Percentiles rank a stretch among this genome's conserved stretches.
Evolutionary conservation across 345 rosid species (phyloP).

Genomic region (Leavenworthia alabamica): DNA sequence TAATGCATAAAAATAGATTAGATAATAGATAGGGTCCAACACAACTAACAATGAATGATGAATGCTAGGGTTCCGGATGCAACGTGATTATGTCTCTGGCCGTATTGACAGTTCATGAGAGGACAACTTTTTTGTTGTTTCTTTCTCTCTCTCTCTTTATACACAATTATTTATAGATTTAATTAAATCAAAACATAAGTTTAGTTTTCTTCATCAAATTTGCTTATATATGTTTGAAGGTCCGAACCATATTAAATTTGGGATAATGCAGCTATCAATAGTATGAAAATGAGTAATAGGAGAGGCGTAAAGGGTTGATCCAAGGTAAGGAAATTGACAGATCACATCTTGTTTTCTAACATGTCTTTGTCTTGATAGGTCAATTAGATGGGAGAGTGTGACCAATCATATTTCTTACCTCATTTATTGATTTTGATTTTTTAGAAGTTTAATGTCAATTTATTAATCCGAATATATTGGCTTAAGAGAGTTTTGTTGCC

Average conservation of each 20-base stretch:
- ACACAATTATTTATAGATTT: slow-evolving; percentile 14
- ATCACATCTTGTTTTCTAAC: background rate
- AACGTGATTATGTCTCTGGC: slow-evolving; percentile 44
- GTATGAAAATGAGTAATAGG: background rate
- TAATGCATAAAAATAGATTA: slow-evolving; percentile 5
- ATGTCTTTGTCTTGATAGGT: background rate
- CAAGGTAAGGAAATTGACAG: background rate
- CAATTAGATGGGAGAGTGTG: background rate
- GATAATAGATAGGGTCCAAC: slow-evolving; percentile 25
- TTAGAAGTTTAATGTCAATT: too few relatives aligned
- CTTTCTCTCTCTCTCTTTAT: slow-evolving; percentile 17
- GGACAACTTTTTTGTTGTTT: slow-evolving; percentile 38
- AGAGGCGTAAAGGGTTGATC: background rate
- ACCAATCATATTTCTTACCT: too few relatives aligned
- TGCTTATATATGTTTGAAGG: background rate
- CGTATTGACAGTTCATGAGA: slow-evolving; percentile 41
- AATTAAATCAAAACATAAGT: background rate
- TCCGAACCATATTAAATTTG: background rate
- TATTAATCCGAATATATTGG: too few relatives aligned
- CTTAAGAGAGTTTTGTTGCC: too few relatives aligned
- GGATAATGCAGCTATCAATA: background rate
- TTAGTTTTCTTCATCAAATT: background rate
- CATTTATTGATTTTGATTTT: too few relatives aligned
- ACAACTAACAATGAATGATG: slow-evolving; percentile 34
- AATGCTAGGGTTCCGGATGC: slow-evolving; percentile 38